Conservation (phyloP, 2,329 filamentous ascomycete genomes). For the Curvularia verruculosa region DNA sequence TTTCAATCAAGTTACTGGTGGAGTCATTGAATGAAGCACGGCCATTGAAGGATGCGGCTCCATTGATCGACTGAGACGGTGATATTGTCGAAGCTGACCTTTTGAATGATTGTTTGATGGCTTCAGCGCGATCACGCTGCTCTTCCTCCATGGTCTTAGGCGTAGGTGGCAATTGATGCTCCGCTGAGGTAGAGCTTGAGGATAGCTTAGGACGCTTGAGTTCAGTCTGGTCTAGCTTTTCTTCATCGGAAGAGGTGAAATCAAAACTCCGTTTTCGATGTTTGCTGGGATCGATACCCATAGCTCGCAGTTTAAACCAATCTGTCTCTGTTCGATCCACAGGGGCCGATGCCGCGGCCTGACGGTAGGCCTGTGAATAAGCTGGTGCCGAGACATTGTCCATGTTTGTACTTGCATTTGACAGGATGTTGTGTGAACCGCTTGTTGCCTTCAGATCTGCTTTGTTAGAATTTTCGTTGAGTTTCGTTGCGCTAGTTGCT, state of each 20-base stretch:
- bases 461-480: neutral
- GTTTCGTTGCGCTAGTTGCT: neutral
- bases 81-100: constrained; percentile 19
- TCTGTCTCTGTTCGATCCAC: constrained; percentile 56
- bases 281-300: constrained; percentile 52
- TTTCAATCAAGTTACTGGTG: constrained; percentile 17
- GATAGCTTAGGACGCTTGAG: constrained; percentile 32
- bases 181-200: constrained; percentile 15
- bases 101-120: constrained; percentile 24
- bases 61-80: constrained; percentile 15
- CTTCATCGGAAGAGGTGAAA: constrained; percentile 31
- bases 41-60: constrained; percentile 12
- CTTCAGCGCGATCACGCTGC: constrained; percentile 31
- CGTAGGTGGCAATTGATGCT: constrained; percentile 3
- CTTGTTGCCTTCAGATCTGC: neutral
- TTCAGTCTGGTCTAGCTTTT: constrained; percentile 24
- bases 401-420: constrained; percentile 11
- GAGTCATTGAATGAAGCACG: constrained; percentile 16
- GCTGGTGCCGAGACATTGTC: constrained; percentile 6
- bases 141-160: constrained; percentile 26
- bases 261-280: constrained; percentile 42
- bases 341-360: constrained; percentile 26
- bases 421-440: constrained; percentile 5
- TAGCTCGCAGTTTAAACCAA: constrained; percentile 59
- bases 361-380: constrained; percentile 36